Evolutionary conservation across 306 rosid species (phyloP), one percentile per base, ranked within the genome.

Genomic region (Glycine tomentella): DNA sequence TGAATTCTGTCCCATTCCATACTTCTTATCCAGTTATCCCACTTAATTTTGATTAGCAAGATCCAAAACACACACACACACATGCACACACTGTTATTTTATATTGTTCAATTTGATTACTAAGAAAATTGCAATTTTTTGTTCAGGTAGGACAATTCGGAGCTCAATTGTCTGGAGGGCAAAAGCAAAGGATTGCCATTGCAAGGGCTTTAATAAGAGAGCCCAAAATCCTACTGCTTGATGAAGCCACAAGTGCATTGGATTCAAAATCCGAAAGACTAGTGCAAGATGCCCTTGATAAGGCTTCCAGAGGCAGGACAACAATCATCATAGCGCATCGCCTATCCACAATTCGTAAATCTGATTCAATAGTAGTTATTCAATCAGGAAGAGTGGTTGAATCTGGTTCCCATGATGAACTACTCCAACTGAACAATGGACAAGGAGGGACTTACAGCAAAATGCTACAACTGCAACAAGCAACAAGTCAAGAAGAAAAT

Each of bases 211-310:
- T 90, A 38, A 73, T 94, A 78, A 76, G 97, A 79, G 88, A 94
- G 67, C 97, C 97, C 1, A 91, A 82, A 87, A 91, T 92, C 67
- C 87, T 94, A 9, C 82, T 94, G n/a, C 92, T 94, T 17, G 98
- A 92, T 86, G 98, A 94, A 90, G 98, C 97, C 16, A 94, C 97
- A 2, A 94, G 97, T 85, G 97, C 97, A 72, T 84, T 92, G 80
- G 98, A 94, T 88, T 87, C 94, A 79, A 87, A 84, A 9, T 92
- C 98, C 51, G 97, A 94, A 78, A 88, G 82, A 69, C 20, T 77
- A 36, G 93, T 94, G 52, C 96, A 92, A 69, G 90, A 91, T 44
- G 97, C 98, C 13, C 75, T 92, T 34, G 97, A 92, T 85, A 72
- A 75, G 63, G 97, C 97, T 77, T 92, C 93, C 20, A 78, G 48